Evolutionary conservation across 2,329 filamentous ascomycete genomes (phyloP).

Genomic region (Exserohilum turcica): DNA sequence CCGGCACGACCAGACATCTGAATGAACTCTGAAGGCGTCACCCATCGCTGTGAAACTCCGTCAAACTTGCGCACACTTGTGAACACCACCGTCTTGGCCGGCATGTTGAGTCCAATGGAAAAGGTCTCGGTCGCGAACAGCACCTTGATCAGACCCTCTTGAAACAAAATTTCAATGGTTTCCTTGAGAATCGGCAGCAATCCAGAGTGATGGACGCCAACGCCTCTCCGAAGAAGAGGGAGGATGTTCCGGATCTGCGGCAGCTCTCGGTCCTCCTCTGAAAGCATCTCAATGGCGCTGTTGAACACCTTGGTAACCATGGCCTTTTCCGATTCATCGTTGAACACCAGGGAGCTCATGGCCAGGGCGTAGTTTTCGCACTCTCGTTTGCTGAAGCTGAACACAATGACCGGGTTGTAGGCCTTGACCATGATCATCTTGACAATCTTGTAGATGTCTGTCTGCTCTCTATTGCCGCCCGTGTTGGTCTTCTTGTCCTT

Average conservation of each 20-base stretch:
- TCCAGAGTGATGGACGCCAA: conserved; percentile 96
- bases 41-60: conserved; percentile 76
- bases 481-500: conserved; percentile 93
- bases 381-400: conserved; percentile 98
- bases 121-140: conserved; percentile 98
- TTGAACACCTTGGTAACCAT: conserved; percentile 95
- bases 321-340: conserved; percentile 91
- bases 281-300: conserved; percentile 89
- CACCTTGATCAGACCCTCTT: conserved; percentile 96
- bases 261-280: conserved; percentile 85
- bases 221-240: conserved; percentile 85
- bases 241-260: conserved; percentile 91
- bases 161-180: conserved; percentile 98
- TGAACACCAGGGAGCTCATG: conserved; percentile 88
- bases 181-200: conserved; percentile 95
- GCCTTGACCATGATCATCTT: conserved; percentile 98
- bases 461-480: conserved; percentile 67
- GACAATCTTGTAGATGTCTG: conserved; percentile 96
- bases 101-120: conserved; percentile 98
- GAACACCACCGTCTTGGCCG: conserved; percentile 98
- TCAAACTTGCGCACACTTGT: conserved; percentile 96
- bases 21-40: conserved; percentile 95
- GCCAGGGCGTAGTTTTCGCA: conserved; percentile 89
- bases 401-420: conserved; percentile 97
- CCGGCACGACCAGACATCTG: conserved; percentile 98